Base-by-base conservation (phyloP, 805 yeast species). In the Torulaspora microellipsoides region DNA sequence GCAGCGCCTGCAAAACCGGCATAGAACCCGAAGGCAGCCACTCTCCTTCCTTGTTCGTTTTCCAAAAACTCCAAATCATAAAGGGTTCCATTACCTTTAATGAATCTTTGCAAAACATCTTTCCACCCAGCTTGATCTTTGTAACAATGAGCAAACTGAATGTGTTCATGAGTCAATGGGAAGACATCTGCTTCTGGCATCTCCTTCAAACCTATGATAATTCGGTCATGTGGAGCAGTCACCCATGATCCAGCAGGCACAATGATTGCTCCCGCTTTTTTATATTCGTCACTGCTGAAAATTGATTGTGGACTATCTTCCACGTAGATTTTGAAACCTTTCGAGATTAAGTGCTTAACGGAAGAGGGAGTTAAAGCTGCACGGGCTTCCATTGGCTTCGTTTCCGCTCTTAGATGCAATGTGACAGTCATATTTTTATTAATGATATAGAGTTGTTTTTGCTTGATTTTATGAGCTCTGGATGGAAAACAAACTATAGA, bases 1-100 rank as follows among this genome's bases (percentile, higher is more conserved):
- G 99, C 99, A 29, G 99, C 99, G 60, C 99, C 99, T 6, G 98
- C 99, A 65, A 93, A 93, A n/a, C 99, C 99, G 35, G 99, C 99
- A 66, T 91, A 91, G 74, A 79, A 93, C n/a, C 99, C 99, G 64
- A 93, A 93, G 8, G 99, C 99, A 35, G 99, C 99, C 25, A 93
- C 99, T 70, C 99, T 85, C 75, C 99, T 85, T 29, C 98, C 98
- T 60, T 79, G 81, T 56, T 85, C 96, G 65, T 93, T 88, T 66
- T 86, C 95, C 65, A 93, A 73, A 63, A 93, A 93, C 71, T 93
- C 99, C 54, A 93, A 73, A 65, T 93, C 99, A 65, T 93, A 93
- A 54, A 93, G 76, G 11, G 78, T 76, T 56, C 99, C 98, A 46
- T 85, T 78, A 39, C 99, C 99, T 31, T 77, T 82, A 40, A 95